Percentiles rank a stretch among this genome's conserved stretches.
Evolutionary conservation across 2,329 filamentous ascomycete species (phyloP).

Genomic region (Sporothrix humicola): DNA sequence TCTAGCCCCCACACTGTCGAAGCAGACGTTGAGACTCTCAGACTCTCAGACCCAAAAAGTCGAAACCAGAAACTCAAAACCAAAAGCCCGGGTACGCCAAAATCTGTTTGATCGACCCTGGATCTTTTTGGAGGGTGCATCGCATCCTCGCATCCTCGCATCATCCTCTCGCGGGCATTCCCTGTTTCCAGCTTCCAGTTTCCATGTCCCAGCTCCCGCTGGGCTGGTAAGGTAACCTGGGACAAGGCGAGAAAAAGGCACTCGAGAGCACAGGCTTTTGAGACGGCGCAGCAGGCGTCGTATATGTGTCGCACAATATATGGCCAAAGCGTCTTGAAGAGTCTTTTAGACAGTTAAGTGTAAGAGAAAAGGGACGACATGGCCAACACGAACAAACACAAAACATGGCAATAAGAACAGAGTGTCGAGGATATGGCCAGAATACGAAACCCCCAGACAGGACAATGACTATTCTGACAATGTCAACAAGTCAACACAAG

Average conservation of each 20-base stretch:
- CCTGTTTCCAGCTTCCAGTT: no score
- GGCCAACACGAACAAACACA: no score
- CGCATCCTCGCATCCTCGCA: conserved; percentile 1
- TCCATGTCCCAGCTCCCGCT: neutral
- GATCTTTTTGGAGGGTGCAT: neutral
- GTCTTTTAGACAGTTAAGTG: neutral
- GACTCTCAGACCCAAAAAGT: neutral
- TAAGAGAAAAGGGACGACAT: neutral
- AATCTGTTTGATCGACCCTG: conserved; percentile 21
- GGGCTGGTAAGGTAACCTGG: conserved; percentile 6
- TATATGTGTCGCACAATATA: conserved; percentile 29
- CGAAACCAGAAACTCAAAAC: conserved; percentile 7
- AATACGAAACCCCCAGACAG: neutral
- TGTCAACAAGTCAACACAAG: no score
- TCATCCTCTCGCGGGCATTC: conserved; percentile 4
- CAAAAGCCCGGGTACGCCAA: conserved; percentile 18
- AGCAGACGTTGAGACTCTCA: neutral
- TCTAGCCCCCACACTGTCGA: neutral
- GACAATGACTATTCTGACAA: no score
- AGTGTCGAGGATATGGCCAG: neutral
- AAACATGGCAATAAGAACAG: no score
- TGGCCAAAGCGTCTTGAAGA: conserved; percentile 35
- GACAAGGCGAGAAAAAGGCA: neutral
- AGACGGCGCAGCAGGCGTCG: conserved; percentile 5
- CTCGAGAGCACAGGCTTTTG: neutral